Evolutionary conservation across 2,329 filamentous ascomycete genomes (phyloP).

Genomic region (Fusarium redolens): DNA sequence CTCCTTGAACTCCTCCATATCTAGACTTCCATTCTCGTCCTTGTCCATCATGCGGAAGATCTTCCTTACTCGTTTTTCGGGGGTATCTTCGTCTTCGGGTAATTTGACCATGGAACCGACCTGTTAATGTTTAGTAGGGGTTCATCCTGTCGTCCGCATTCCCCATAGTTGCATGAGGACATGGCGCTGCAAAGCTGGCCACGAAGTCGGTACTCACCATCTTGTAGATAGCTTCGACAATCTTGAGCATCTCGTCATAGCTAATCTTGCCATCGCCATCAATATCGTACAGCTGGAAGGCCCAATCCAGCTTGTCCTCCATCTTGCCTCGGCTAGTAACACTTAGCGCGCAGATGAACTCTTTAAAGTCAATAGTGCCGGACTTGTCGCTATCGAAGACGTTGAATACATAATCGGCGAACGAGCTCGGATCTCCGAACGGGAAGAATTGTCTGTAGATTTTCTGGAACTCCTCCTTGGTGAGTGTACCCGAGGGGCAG

Average conservation of each 20-base stretch:
- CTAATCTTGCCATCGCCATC: conserved; percentile 99
- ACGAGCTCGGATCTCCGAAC: conserved; percentile 95
- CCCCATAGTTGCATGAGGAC: neutral
- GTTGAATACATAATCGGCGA: conserved; percentile 99
- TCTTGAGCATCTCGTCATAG: conserved; percentile 98
- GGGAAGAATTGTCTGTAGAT: conserved; percentile 99
- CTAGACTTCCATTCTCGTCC: conserved; percentile 96
- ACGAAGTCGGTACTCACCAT: conserved; percentile 73
- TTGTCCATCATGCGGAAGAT: conserved; percentile 99
- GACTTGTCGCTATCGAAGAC: conserved; percentile 98
- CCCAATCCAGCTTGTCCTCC: conserved; percentile 99
- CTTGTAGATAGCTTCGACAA: conserved; percentile 99
- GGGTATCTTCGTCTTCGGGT: conserved; percentile 97
- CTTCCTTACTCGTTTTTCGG: conserved; percentile 97
- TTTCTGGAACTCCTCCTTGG: conserved; percentile 99
- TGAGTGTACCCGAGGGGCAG: conserved; percentile 95
- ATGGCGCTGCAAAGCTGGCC: neutral
- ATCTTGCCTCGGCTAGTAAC: conserved; percentile 98
- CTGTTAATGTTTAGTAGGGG: conserved; percentile 57
- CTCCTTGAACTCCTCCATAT: conserved; percentile 99
- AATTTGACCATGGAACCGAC: conserved; percentile 99
- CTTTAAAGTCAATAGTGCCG: conserved; percentile 98
- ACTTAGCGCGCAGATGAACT: conserved; percentile 98
- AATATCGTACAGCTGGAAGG: conserved; percentile 99
- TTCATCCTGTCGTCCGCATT: neutral